Base-by-base conservation (phyloP, 148 eudicot genomes). In the Talinum fruticosum region DNA sequence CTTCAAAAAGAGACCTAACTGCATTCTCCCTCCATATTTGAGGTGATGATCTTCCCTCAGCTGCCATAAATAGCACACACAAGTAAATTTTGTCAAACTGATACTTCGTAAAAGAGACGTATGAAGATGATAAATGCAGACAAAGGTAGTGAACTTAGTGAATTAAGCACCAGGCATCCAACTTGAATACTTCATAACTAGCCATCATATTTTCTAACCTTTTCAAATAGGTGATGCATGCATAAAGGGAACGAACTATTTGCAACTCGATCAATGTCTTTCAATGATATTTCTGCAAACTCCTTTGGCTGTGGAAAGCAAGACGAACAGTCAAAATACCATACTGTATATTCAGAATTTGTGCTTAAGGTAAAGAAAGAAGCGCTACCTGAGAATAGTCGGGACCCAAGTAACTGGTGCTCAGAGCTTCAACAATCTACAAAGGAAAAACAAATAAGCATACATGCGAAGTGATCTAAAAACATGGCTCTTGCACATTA, bases 21-120 rank as follows among this genome's bases (percentile, higher is more conserved):
- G 97, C 97, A 96, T 96, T 80, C 97, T 87, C 65, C 99, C 99
- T 86, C 99, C 99, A 85, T 90, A 88, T 87, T 88, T 93, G 83
- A 96, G 86, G 84, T 96, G 98, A 88, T 96, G 99, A 80, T 96
- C 99, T 82, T 96, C 97, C 85, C 89, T 88, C 78, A 96, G 88
- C 99, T 96, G 92, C 66, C 72, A 71, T 77, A 76, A 28, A 29
- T 30, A 57, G 47, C 33, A 12, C 73, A 78, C 35, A 29, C 12
- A 38, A 72, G 66, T 44, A 51, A 18, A 57, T 24, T 73, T 28
- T 30, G 57, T 47, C 71, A 73, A 28, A 67, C 54, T 12, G 38
- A 41, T 24, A n/a, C n/a, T n/a, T n/a, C 16, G 41, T 45, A 49
- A 69, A 53, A 29, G 45, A 14, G 35, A 72, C 18, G 5, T 18